Percentiles rank a stretch among this genome's conserved stretches.
Conservation (phyloP, 108 stramenopile species). For the Cyclostephanos tholiformis region DNA sequence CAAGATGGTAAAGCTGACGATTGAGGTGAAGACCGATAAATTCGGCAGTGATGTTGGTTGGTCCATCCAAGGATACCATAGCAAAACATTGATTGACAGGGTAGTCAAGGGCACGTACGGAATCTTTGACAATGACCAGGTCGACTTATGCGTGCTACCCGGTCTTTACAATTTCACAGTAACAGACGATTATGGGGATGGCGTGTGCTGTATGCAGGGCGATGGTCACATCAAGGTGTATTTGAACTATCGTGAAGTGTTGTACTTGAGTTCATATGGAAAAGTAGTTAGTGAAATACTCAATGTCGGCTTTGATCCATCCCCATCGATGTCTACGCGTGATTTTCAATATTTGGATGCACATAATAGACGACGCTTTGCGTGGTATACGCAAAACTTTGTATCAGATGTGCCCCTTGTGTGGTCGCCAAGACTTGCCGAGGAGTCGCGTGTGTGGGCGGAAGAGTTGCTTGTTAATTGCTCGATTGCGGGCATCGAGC, state of each 20-base stretch:
- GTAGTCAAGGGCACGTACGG: constrained; percentile 30
- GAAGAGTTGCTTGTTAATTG: constrained; percentile 34
- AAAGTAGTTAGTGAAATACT: constrained; percentile 32
- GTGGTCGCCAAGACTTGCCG: constrained; percentile 41
- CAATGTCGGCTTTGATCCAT: constrained; percentile 46
- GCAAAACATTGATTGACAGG: constrained; percentile 15
- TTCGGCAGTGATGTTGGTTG: constrained; percentile 36
- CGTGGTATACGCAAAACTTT: constrained; percentile 21
- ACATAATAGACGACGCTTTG: constrained; percentile 38
- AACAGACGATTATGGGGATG: constrained; percentile 51
- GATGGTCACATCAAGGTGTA: constrained; percentile 30
- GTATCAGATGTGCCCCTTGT: constrained; percentile 38
- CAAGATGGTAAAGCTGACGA: constrained; percentile 29
- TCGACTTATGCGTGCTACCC: constrained; percentile 18
- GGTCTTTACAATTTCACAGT: constrained; percentile 45
- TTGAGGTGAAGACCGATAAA: constrained; percentile 39
- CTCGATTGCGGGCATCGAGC: constrained; percentile 30
- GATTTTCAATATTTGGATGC: constrained; percentile 41
- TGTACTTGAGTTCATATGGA: constrained; percentile 4
- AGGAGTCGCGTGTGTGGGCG: constrained; percentile 41
- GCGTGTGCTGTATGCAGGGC: constrained; percentile 42
- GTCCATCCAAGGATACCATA: constrained; percentile 25
- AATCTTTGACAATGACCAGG: constrained; percentile 4
- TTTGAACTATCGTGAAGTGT: constrained; percentile 36
- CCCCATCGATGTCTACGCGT: constrained; percentile 27